Evolutionary conservation across 2,329 filamentous ascomycete species (phyloP), one percentile per base, ranked within the genome.

Genomic region (Plenodomus tracheiphilus): DNA sequence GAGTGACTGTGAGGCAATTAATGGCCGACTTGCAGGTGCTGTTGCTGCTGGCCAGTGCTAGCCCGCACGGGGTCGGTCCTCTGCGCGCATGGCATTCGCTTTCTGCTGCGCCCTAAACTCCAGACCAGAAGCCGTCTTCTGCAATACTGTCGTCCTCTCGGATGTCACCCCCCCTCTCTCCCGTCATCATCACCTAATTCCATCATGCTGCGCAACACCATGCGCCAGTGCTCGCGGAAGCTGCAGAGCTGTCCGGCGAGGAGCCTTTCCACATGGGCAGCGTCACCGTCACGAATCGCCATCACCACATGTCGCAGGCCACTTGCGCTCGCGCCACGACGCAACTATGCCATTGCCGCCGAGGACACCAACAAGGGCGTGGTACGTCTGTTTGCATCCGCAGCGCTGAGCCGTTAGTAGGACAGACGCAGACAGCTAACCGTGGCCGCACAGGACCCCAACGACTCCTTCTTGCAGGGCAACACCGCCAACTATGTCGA

Each of bases 401-500:
- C 5, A 15, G 6, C 8, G 28, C 28, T 11, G 28, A 32, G 15
- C 9, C 28, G 15, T 4, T 11, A 10, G 6, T 8, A 4, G 28
- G 9, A 15, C 28, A 32, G 28, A 15, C 9, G 11, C 11, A 32
- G 28, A 32, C 28, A 43, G 50, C 70, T 70, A 61, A 72, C 61
- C 41, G 54, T 55, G 56, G 54, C 53, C 54, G 51, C 61, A 50
- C 60, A 84, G 82, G 91, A 96, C 72, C 85, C 92, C 59, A 96
- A 89, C 75, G 94, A 99, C 77, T 96, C 87, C 78, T 99, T 99
- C 82, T 84, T 99, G 54, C 90, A 91, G 57, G 94, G 94, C 62
- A 97, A 90, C 80, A 94, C 93, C 53, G 94, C 94, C 76, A 97
- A 96, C 80, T 99, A 99, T 79, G 91, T 99, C 73, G 94, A 99